These are phyloP conservation scores for Cladobotryum protrusum DNA, from an alignment of 2,329 filamentous ascomycete genomes.

Conservation along the genomic window DNA sequence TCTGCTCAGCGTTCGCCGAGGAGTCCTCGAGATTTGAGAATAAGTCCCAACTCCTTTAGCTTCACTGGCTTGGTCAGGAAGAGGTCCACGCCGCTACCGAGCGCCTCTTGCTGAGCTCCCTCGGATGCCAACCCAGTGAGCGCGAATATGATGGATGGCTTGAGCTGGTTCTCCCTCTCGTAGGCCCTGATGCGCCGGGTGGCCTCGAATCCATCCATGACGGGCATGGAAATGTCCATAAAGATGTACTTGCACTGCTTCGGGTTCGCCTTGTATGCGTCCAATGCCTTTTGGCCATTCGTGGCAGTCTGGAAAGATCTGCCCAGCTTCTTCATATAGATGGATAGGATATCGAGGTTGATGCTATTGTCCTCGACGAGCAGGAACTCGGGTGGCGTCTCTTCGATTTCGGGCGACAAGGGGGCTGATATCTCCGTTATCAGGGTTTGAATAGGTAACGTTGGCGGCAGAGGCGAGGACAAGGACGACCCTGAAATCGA, in stretches of 20 bases:
- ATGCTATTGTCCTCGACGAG: slow-evolving; percentile 13
- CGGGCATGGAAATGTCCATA: slow-evolving; percentile 52
- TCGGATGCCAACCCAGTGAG: slow-evolving; percentile 47
- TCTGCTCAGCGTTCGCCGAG: neutral
- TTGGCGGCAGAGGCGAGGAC: neutral
- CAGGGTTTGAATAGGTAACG: neutral
- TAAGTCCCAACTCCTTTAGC: slow-evolving; percentile 31
- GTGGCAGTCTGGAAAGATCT: slow-evolving; percentile 23
- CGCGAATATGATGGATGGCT: slow-evolving; percentile 42
- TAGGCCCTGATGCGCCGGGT: slow-evolving; percentile 44
- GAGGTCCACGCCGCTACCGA: slow-evolving; percentile 46
- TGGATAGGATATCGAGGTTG: slow-evolving; percentile 19
- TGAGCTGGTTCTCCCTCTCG: slow-evolving; percentile 37
- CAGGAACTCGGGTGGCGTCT: slow-evolving; percentile 8
- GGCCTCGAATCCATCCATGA: slow-evolving; percentile 48
- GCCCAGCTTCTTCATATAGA: slow-evolving; percentile 30
- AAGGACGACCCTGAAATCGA: neutral
- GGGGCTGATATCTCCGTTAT: neutral
- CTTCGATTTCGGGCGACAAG: neutral
- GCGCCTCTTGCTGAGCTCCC: slow-evolving; percentile 45
- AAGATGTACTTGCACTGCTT: slow-evolving; percentile 25
- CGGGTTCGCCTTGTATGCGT: slow-evolving; percentile 20
- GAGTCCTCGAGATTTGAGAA: slow-evolving; percentile 10
- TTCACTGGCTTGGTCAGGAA: slow-evolving; percentile 50
- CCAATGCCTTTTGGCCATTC: slow-evolving; percentile 30